phyloP scores from a whole-genome alignment of 805 yeast species.

The Barnettozyma wickerhamii region DNA sequence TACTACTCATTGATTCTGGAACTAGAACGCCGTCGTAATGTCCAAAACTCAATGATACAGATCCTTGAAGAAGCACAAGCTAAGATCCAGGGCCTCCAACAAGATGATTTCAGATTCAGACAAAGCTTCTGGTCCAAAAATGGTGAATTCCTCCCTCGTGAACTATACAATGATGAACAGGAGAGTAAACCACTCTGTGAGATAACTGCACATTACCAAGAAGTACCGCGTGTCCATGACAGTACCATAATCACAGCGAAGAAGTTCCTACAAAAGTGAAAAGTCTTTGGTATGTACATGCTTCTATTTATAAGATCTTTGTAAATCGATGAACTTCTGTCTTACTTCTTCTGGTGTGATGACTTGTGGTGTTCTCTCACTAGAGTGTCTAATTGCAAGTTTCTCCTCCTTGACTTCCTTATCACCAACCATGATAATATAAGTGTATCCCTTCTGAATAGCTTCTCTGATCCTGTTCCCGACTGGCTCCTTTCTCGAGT shows the following conservation, averaged over 20 bases:
- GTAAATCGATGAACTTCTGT: constrained; percentile 49
- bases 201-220: constrained; percentile 13
- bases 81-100: constrained; percentile 34
- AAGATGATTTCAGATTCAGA: constrained; percentile 41
- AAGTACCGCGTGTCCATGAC: constrained; percentile 23
- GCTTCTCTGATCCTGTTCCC: constrained; percentile 82
- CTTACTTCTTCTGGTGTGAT: constrained; percentile 49
- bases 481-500: constrained; percentile 69
- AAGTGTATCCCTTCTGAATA: constrained; percentile 66
- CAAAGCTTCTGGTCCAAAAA: constrained; percentile 39
- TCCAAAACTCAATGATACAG: constrained; percentile 36
- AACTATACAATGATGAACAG: constrained; percentile 44
- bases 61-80: constrained; percentile 39
- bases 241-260: constrained; percentile 2
- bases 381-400: constrained; percentile 60
- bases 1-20: constrained; percentile 51
- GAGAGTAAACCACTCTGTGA: constrained; percentile 20
- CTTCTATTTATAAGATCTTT: constrained; percentile 39
- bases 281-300: background rate
- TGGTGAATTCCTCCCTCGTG: constrained; percentile 53
- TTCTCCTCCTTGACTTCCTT: constrained; percentile 60
- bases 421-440: constrained; percentile 83
- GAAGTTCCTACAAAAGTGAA: background rate
- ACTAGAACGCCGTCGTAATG: constrained; percentile 42
- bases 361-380: constrained; percentile 38